Base-by-base conservation (phyloP, 257 asterid species). In the Thymus mandschuricus region DNA sequence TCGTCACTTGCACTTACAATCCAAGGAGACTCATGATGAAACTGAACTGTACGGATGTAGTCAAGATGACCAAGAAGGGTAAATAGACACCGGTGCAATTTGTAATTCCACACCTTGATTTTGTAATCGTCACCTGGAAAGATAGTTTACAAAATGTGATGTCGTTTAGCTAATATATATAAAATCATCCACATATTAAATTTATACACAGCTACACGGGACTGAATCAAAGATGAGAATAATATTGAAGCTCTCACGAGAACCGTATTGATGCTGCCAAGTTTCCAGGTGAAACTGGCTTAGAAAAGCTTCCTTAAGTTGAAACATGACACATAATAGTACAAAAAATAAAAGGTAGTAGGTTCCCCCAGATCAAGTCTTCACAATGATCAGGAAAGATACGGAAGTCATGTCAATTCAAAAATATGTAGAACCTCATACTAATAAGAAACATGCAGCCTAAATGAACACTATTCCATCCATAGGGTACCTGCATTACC, bases 1-100 rank as follows among this genome's bases (percentile, higher is more conserved):
- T 92, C 98, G 82, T 90, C 98, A 80, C 96, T 88, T 54, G 97
- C 95, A 79, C 98, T 92, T 44, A 92, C 89, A 2, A 92, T 92
- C 98, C 98, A 90, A 21, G 98, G 98, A 81, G 78, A 72, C 76
- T 90, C 98, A 46, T 92, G 98, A 81, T 95, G 99, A 77, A 95
- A 95, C 60, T 95, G 99, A 46, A 92, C 98, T 0, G 98, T 95
- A 30, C 99, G 86, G 69, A 95, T 88, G 75, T 95, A 95, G 83
- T 95, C 99, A 71, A 92, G 98, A 86, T 92, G 99, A 28, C 99
- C 99, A 66, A 95, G 96, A 73, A 95, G 93, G 43, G 98, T 95
- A 83, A 95, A 95, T 68, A 95, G 83, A 80, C 99, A 92, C 65
- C 97, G 75, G 74, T 92, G 99, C 87, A 95, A 74, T 84, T 94